Conservation (phyloP, 768 basidiomycete genomes). For the Russula griseocarnosa region DNA sequence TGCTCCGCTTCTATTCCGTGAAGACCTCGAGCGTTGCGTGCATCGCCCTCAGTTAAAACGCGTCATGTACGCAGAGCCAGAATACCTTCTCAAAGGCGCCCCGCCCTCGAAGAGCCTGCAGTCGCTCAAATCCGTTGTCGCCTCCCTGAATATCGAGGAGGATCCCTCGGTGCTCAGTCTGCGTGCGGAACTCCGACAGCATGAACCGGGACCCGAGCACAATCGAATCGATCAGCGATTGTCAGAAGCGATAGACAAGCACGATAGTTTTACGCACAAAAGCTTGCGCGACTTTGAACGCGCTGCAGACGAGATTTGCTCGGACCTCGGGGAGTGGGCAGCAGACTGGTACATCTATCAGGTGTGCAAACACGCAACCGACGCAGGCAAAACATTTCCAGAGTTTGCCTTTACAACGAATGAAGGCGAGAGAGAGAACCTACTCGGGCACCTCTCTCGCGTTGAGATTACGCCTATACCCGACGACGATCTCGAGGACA, state of each 20-base stretch:
- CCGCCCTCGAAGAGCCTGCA: conserved; percentile 49
- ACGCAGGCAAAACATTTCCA: conserved; percentile 43
- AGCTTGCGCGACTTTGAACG: conserved; percentile 57
- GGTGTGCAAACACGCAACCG: conserved; percentile 52
- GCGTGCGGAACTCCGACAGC: conserved; percentile 43
- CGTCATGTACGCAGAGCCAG: conserved; percentile 43
- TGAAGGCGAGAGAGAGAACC: conserved; percentile 56
- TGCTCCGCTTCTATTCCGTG: conserved; percentile 52
- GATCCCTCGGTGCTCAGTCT: conserved; percentile 61
- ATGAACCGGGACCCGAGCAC: conserved; percentile 42
- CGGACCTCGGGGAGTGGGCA: conserved; percentile 68
- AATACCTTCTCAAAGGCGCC: conserved; percentile 34
- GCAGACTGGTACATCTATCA: conserved; percentile 71
- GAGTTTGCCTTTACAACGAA: conserved; percentile 52
- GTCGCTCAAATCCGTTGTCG: conserved; percentile 43
- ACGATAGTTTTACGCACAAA: conserved; percentile 61
- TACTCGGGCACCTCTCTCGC: conserved; percentile 45
- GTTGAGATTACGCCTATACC: conserved; percentile 47
- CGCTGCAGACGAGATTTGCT: conserved; percentile 54
- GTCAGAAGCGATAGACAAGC: conserved; percentile 54
- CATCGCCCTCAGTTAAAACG: conserved; percentile 64
- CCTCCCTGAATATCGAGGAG: conserved; percentile 53
- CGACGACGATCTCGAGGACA: conserved; percentile 44
- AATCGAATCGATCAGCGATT: conserved; percentile 58
- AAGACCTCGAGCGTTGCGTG: conserved; percentile 56